Base-by-base conservation (phyloP, 2,329 filamentous ascomycete species). In the Xenosphaeropsis pyriputrescens region DNA sequence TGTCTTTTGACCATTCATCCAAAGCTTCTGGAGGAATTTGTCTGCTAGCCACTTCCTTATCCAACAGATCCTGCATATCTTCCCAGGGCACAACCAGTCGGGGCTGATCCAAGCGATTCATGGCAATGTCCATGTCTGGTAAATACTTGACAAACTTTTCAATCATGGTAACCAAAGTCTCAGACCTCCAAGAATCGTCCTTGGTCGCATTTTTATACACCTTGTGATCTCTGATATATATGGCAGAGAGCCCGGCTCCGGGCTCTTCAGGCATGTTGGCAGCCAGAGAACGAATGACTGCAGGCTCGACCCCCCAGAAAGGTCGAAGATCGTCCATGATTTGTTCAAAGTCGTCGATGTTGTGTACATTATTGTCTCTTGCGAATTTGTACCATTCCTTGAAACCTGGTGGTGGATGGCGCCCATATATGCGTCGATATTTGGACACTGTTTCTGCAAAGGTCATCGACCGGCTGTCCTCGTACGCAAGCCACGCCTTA, bases 111-210 rank as follows among this genome's bases (percentile, higher is more conserved):
- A 76, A 64, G 37, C 66, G 62, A 49, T 80, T 79, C 57, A 79
- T 71, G 9, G 74, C 68, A 60, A 79, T 76, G 50, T 79, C 74
- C 51, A 80, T 68, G 43, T 80, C 74, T 4, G 75, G 75, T 16
- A 80, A 51, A 36, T 65, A 57, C 12, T 62, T 50, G 18, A 68
- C 64, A 29, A 75, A 70, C 46, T 16, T 53, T 33, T 49, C 29
- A 3, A 60, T 43, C 48, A 56, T 53, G 32, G 47, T 48, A 16
- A 46, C 47, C 41, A 67, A 55, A 0, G 57, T 61, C 16, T 64
- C 54, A 4, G 58, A 53, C 29, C 63, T 53, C 63, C 62, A 66
- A 35, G 50, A 52, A 4, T 39, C 44, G 39, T 56, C 54, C 13
- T 17, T 30, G 4, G 6, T 11, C n/a, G 50, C 55, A 8, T 57